phyloP scores from a whole-genome alignment of 768 basidiomycete species.

The Neoboletus brunneissimus region DNA sequence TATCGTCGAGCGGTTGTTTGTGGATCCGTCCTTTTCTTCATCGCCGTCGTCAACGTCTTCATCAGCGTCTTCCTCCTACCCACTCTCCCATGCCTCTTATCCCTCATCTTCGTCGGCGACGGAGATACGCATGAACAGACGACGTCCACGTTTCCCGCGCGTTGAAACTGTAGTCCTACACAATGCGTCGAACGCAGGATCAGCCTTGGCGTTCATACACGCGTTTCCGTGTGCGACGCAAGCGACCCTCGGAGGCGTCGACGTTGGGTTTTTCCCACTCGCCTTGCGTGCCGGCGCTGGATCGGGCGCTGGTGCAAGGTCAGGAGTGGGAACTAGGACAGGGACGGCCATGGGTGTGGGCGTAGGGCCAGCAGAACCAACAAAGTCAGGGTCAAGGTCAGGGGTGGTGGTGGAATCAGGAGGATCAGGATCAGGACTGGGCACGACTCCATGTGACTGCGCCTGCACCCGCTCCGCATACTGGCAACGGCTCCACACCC shows the following conservation, averaged over 20 bases:
- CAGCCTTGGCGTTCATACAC: constrained; percentile 24
- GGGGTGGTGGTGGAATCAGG: background rate
- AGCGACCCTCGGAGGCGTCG: constrained; percentile 25
- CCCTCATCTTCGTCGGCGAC: background rate
- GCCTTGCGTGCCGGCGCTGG: constrained; percentile 11
- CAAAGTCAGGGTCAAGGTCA: background rate
- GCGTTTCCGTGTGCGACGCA: constrained; percentile 25
- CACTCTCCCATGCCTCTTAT: background rate
- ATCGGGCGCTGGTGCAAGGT: background rate
- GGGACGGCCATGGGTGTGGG: background rate
- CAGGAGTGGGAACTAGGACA: background rate
- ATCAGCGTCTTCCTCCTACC: background rate
- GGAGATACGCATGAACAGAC: constrained; percentile 4
- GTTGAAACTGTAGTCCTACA: constrained; percentile 29
- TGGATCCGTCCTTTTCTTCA: constrained; percentile 2
- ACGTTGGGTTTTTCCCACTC: constrained; percentile 24
- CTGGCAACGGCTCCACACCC: constrained; percentile 20
- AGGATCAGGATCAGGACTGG: background rate
- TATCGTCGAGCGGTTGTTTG: constrained; percentile 24
- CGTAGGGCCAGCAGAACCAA: background rate
- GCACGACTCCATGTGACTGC: background rate
- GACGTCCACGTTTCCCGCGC: constrained; percentile 24
- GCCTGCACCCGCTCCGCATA: constrained; percentile 5
- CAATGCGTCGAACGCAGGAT: constrained; percentile 23
- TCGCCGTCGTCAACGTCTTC: constrained; percentile 1